Evolutionary conservation across 345 rosid genomes (phyloP), one percentile per base, ranked within the genome.

Genomic region (Populus tremula): DNA sequence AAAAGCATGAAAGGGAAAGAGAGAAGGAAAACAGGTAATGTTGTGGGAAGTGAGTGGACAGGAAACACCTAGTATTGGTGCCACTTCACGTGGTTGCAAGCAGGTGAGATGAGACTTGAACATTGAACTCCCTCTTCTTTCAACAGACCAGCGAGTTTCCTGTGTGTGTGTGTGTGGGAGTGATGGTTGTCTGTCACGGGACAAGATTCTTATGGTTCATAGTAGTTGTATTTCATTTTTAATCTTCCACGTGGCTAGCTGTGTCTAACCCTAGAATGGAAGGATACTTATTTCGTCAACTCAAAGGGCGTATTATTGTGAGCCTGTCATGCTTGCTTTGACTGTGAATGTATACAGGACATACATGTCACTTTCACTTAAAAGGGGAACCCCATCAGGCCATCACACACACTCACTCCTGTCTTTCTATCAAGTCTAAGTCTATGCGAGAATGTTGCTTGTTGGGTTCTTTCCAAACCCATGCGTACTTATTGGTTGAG

Each of bases 401-500:
- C 39, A 35, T 53, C 25, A 18, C 38, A 14, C 64, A 5, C 35
- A 45, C 64, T 36, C 21, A 17, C 23, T 68, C 3, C 9, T 66
- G 67, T 31, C 67, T 63, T 29, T 63, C 67, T 23, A 25, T 63
- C 67, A 63, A 27, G 68, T 49, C 54, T 10, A 23, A 29, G 54
- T 69, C 74, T 64, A 27, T 47, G 49, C 23, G 74, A 61, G 76
- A 74, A 79, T 79, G 81, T 49, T 49, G 54, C 54, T 77, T 83
- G 77, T 70, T 81, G 77, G 63, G 38, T 73, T 49, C 54, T 14
- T 49, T 49, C 21, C 54, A 49, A 81, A 76, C 80, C 86, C 87
- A 78, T 83, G 91, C 92, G 89, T 90, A 90, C 91, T 91, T 86
- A 86, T 88, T 89, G 66, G 79, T 81, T 82, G 78, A 29, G n/a